Evolutionary conservation across 2,329 filamentous ascomycete genomes (phyloP).

Genomic region (Achaetomium macrosporum): DNA sequence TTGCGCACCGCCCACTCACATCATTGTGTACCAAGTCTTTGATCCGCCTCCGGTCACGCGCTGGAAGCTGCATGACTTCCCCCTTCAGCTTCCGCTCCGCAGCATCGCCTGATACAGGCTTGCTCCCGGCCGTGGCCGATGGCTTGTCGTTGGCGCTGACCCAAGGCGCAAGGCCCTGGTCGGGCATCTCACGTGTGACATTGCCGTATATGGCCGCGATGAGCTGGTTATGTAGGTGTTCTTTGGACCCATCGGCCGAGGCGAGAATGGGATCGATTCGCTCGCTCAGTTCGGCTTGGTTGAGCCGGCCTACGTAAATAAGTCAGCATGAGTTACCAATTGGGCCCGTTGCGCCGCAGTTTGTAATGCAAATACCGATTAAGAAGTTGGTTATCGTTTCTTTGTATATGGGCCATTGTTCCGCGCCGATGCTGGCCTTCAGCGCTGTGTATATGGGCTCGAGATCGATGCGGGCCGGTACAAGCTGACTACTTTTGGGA

Average conservation of each 20-base stretch:
- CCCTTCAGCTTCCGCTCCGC: constrained; percentile 60
- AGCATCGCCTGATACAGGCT: constrained; percentile 60
- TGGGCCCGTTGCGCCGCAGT: neutral
- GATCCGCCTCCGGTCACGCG: constrained; percentile 58
- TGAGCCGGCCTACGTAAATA: constrained; percentile 49
- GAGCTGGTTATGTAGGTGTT: constrained; percentile 63
- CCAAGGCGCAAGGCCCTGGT: constrained; percentile 62
- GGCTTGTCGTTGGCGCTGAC: constrained; percentile 68
- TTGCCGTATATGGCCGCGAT: constrained; percentile 62
- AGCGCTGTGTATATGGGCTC: constrained; percentile 59
- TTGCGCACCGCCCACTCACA: constrained; percentile 36
- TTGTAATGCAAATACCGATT: constrained; percentile 43
- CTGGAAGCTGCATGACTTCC: constrained; percentile 66
- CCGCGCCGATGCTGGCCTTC: constrained; percentile 52
- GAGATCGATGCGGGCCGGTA: constrained; percentile 61
- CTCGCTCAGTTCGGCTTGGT: constrained; percentile 55
- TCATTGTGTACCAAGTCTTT: constrained; percentile 60
- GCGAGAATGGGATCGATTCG: constrained; percentile 55
- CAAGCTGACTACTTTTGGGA: constrained; percentile 55
- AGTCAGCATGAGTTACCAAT: constrained; percentile 26
- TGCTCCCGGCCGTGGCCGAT: constrained; percentile 48
- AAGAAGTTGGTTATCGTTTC: constrained; percentile 58
- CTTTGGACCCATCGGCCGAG: constrained; percentile 51
- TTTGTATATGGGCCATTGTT: constrained; percentile 61
- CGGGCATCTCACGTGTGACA: constrained; percentile 63